A percentile compares a stretch with the other conserved stretches of the same genome.
These are phyloP conservation scores for Aureobasidium sp. DNA, from an alignment of 2,329 filamentous ascomycete species.

Conservation along the genomic window DNA sequence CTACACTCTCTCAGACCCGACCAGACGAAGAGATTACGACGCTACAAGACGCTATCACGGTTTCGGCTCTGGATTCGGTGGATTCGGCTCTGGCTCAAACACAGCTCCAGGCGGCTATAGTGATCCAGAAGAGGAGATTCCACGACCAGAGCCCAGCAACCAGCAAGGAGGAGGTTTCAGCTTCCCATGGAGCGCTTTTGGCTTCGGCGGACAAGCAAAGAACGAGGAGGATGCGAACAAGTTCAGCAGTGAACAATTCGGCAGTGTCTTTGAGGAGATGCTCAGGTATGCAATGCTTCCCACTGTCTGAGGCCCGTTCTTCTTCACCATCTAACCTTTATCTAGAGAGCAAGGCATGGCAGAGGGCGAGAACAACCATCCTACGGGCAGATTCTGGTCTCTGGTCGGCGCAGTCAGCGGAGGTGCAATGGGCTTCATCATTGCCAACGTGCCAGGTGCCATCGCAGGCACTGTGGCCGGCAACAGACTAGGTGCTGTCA, in stretches of 20 bases:
- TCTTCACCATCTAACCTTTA: neutral
- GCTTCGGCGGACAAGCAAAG: slow-evolving; percentile 45
- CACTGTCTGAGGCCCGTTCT: neutral
- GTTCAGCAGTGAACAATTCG: slow-evolving; percentile 73
- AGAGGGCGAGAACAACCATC: slow-evolving; percentile 53
- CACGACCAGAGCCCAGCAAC: slow-evolving; percentile 24
- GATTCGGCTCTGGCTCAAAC: slow-evolving; percentile 27
- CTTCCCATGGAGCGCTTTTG: slow-evolving; percentile 66
- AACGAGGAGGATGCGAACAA: slow-evolving; percentile 36
- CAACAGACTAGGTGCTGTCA: slow-evolving; percentile 80
- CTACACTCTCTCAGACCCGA: slow-evolving; percentile 76
- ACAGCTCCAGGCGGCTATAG: slow-evolving; percentile 37
- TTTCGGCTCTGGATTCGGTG: slow-evolving; percentile 26
- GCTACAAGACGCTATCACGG: slow-evolving; percentile 56
- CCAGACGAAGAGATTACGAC: slow-evolving; percentile 78
- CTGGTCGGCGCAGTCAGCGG: slow-evolving; percentile 80
- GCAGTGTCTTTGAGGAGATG: slow-evolving; percentile 54
- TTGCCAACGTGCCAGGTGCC: slow-evolving; percentile 84
- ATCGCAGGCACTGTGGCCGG: slow-evolving; percentile 87
- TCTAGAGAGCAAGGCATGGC: slow-evolving; percentile 55
- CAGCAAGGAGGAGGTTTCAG: slow-evolving; percentile 24
- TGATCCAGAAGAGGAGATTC: slow-evolving; percentile 44
- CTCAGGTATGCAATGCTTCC: slow-evolving; percentile 25
- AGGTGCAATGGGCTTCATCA: slow-evolving; percentile 86
- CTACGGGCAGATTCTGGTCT: slow-evolving; percentile 75